These are phyloP conservation scores for Coemansia sp. DNA, from an alignment of 192 early-diverging fungal species.

Conservation along the genomic window DNA sequence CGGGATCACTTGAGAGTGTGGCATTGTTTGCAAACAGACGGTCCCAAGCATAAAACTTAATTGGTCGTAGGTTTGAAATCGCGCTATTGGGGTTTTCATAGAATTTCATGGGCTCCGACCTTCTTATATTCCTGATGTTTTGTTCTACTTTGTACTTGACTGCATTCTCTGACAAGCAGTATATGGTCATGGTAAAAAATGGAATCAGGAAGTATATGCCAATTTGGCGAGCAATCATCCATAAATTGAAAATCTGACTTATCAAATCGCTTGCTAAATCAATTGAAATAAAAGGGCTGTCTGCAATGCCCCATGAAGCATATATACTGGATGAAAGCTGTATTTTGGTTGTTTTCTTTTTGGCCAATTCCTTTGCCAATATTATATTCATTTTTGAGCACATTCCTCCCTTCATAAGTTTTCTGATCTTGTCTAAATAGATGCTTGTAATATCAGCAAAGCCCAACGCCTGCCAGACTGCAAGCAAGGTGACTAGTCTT, in stretches of 20 bases:
- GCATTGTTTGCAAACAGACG: background rate
- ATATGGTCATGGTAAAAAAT: background rate
- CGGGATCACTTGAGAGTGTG: no score
- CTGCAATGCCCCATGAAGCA: background rate
- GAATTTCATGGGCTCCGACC: background rate
- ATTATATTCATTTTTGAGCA: background rate
- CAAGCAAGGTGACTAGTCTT: background rate
- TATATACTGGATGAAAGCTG: background rate
- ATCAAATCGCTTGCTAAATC: background rate
- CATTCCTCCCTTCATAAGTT: no score
- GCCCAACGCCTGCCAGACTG: background rate
- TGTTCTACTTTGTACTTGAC: background rate
- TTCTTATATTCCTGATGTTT: no score
- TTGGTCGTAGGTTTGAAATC: background rate
- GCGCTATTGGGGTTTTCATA: background rate
- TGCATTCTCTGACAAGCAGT: no score
- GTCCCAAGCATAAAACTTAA: conserved; percentile 1
- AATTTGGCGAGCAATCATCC: background rate
- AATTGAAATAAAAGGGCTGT: background rate
- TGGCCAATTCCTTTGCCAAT: background rate
- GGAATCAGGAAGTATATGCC: background rate
- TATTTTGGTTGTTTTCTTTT: background rate
- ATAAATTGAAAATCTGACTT: no score
- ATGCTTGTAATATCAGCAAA: background rate
- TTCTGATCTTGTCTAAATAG: background rate